Evolutionary conservation across 306 rosid species (phyloP), one percentile per base, ranked within the genome.

Genomic region (Prosopis cineraria): DNA sequence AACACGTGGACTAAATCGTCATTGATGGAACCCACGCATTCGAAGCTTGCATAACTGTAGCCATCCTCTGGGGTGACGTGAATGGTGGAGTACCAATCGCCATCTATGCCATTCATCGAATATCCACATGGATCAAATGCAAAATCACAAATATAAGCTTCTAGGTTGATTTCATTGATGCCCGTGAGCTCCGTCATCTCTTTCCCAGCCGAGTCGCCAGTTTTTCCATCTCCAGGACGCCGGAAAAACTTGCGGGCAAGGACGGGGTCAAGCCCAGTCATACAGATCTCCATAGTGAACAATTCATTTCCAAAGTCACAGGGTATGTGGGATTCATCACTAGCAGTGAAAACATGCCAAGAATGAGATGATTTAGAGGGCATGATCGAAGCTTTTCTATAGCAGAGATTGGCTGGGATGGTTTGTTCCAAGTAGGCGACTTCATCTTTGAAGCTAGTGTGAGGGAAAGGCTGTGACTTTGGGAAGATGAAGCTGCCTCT

Each of bases 11-110:
- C 87, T 22, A 89, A 33, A 30, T 88, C 89, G 10, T 80, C 88
- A 70, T 79, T 79, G 10, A 74, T 74, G 76, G 89, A 83, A 30
- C 90, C 96, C 60, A 87, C 87, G 47, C 89, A 90, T 73, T 93
- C 98, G 43, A 86, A 93, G 81, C 98, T 93, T 0, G 98, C 96
- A 70, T 91, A 93, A 65, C 98, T 93, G 78, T 63, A 93, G 43
- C 98, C 98, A 22, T 93, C 96, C 45, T 93, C 98, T 1, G 98
- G 98, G 0, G 98, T 93, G 0, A 93, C 96, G 64, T 93, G 98
- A 74, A 93, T 91, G 10, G 98, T 93, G 20, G 98, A 93, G 80
- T 93, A 91, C 78, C 91, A 87, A 44, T 87, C 90, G 1, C 87
- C 88, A 8, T 89, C 89, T 55, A 93, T 75, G 2, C 94, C 88